Conservation (phyloP, 345 rosid species). For the Syzygium oleosum region DNA sequence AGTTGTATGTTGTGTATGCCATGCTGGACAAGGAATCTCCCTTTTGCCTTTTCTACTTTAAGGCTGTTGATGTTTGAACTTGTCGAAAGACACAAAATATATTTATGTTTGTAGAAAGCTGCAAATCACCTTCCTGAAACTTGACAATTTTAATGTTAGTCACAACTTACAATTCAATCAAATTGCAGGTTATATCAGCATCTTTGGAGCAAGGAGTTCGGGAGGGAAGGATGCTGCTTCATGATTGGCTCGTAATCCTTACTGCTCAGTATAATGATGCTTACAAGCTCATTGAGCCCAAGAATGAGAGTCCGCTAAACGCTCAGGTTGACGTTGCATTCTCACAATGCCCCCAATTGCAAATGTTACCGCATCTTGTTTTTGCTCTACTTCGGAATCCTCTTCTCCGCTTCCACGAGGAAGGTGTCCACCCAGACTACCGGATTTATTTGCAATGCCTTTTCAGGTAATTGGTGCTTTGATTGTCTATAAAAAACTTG, state of each 20-base stretch:
- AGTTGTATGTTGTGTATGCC: neutral
- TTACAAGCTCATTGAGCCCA: slow-evolving; percentile 51
- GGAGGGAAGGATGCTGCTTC: slow-evolving; percentile 88
- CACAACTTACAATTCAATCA: neutral
- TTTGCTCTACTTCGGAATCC: slow-evolving; percentile 94
- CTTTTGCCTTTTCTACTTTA: neutral
- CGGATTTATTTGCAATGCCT: slow-evolving; percentile 93
- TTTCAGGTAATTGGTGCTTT: slow-evolving; percentile 55
- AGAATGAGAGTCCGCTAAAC: slow-evolving; percentile 44
- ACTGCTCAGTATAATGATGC: slow-evolving; percentile 80
- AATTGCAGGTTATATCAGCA: slow-evolving; percentile 64
- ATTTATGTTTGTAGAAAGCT: neutral
- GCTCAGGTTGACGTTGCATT: slow-evolving; percentile 79
- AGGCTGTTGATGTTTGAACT: neutral
- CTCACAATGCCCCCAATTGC: slow-evolving; percentile 89
- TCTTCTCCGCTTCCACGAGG: slow-evolving; percentile 90
- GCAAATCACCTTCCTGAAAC: neutral
- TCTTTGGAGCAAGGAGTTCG: slow-evolving; percentile 89
- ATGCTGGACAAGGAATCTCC: neutral
- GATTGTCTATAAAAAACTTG: neutral
- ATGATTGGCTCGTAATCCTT: slow-evolving; percentile 96
- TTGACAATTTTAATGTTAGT: neutral
- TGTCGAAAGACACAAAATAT: neutral
- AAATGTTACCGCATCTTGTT: slow-evolving; percentile 76
- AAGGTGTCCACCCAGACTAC: slow-evolving; percentile 97